Base-by-base conservation (phyloP, 228 moss, liverwort and hornwort species). In the Sphagnum fallax region DNA sequence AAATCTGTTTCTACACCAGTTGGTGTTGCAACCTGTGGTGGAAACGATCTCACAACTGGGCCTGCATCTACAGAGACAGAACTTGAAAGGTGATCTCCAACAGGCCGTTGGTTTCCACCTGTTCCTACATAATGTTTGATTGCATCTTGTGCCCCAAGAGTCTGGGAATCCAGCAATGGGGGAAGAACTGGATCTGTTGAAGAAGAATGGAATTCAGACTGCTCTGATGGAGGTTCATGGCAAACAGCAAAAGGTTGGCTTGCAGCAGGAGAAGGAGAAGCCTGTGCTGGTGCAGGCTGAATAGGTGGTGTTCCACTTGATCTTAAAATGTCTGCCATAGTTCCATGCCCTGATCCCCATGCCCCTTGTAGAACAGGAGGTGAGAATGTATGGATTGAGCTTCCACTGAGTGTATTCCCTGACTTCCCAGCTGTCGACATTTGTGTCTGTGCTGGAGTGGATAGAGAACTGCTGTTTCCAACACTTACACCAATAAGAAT, bases 271-370 rank as follows among this genome's bases (percentile, higher is more conserved):
- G 84, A 75, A 73, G 79, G 9, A 49, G 72, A 60, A 18, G 73
- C 78, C 55, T 77, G 73, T 10, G 70, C 11, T 64, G 82, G 75
- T 48, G 66, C 80, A 0, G 92, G 71, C 48, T 81, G 76, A 73
- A 79, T 10, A 71, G 80, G 82, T 16, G 80, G 72, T 64, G 80
- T 81, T 63, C 86, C 90, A 49, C 84, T 92, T 5, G 92, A 88
- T 73, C 94, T 98, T 53, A 98, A 80, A 70, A 98, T 76, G 51
- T 98, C 98, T 32, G 98, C 98, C 89, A 94, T 94, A 12, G 98
- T 98, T 16, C 88, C 89, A 64, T 92, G 87, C 10, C 89, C 98
- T 50, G 94, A 78, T 4, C 85, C 86, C 98, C 98, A 98, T 16
- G 92, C 89, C 47, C 88, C 88, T 75, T 91, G 91, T 6, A 90